phyloP scores from a whole-genome alignment of 495 filamentous ascomycete genomes.

The Chaetomium cochliodes region DNA sequence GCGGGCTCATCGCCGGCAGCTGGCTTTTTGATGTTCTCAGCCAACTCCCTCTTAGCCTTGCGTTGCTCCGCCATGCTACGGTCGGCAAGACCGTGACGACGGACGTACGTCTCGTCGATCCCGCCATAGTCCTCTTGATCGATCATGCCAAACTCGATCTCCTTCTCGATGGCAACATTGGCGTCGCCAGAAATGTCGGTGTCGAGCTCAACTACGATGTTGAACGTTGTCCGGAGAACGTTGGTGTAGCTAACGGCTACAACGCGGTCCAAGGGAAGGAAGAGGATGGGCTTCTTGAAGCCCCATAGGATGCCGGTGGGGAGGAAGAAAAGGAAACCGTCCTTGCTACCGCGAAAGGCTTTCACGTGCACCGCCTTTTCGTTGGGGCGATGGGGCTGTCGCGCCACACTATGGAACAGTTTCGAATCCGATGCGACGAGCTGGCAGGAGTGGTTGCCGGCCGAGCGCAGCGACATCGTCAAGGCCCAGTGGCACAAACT shows the following conservation, averaged over 20 bases:
- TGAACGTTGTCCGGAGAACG: conserved; percentile 90
- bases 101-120: conserved; percentile 77
- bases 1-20: conserved; percentile 64
- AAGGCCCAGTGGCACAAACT: conserved; percentile 62
- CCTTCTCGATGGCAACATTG: conserved; percentile 49
- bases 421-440: conserved; percentile 68
- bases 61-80: conserved; percentile 86
- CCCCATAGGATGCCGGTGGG: conserved; percentile 84
- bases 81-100: conserved; percentile 78
- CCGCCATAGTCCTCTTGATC: conserved; percentile 80
- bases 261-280: conserved; percentile 76
- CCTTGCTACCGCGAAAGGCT: conserved; percentile 88
- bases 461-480: conserved; percentile 57
- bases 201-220: conserved; percentile 71
- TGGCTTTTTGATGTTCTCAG: conserved; percentile 44
- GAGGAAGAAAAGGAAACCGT: conserved; percentile 90
- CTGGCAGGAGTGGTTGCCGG: conserved; percentile 51
- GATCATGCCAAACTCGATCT: conserved; percentile 82
- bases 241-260: conserved; percentile 83
- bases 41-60: conserved; percentile 66
- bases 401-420: conserved; percentile 72
- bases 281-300: conserved; percentile 92
- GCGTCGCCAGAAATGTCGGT: conserved; percentile 25
- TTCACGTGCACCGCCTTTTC: conserved; percentile 93
- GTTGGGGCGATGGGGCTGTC: conserved; percentile 80